phyloP scores from a whole-genome alignment of 2,329 filamentous ascomycete species.

The Phialophora macrospora region DNA sequence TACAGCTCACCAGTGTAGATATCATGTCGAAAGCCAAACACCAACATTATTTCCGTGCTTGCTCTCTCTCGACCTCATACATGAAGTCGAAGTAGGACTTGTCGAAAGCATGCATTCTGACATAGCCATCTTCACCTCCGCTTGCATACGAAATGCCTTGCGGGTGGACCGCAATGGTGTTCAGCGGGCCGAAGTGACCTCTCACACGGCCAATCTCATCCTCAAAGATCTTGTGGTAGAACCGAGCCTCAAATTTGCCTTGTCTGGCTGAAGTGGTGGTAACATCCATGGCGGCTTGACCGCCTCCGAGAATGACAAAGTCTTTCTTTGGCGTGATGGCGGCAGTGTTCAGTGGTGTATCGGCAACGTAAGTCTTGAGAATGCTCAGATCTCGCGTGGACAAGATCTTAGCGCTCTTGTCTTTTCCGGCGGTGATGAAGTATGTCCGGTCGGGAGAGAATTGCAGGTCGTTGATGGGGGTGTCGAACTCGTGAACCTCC shows the following conservation, averaged over 20 bases:
- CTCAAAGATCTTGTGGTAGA: constrained; percentile 99
- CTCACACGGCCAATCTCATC: constrained; percentile 97
- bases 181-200: constrained; percentile 94
- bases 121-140: constrained; percentile 97
- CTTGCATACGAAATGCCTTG: constrained; percentile 90
- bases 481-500: constrained; percentile 82
- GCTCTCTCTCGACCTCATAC: constrained; percentile 96
- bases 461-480: constrained; percentile 87
- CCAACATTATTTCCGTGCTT: constrained; percentile 50
- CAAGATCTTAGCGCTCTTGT: constrained; percentile 94
- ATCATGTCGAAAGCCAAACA: constrained; percentile 24
- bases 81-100: constrained; percentile 98
- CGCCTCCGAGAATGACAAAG: constrained; percentile 96
- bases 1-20: constrained; percentile 16
- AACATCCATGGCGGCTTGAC: constrained; percentile 98
- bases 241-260: constrained; percentile 98
- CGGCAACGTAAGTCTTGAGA: constrained; percentile 88
- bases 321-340: constrained; percentile 94
- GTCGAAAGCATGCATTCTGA: constrained; percentile 97
- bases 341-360: constrained; percentile 96
- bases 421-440: constrained; percentile 97
- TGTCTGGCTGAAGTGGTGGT: constrained; percentile 91
- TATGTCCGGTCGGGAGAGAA: constrained; percentile 93
- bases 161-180: constrained; percentile 93
- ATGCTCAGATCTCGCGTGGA: constrained; percentile 84